phyloP scores from a whole-genome alignment of 208 protist species.

The Leishmania major region DNA sequence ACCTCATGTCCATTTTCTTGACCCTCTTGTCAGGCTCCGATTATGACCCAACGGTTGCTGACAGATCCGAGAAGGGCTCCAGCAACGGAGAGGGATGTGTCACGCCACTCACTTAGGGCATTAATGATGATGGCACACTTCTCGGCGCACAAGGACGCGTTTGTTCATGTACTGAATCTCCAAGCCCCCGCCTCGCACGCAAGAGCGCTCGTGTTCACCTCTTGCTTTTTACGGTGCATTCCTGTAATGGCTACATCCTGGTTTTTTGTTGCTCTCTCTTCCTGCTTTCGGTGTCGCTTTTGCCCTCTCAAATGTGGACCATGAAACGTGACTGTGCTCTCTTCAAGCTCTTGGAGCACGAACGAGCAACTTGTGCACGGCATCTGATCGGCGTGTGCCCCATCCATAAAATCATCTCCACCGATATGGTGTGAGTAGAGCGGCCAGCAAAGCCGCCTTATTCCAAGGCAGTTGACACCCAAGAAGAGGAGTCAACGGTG shows the following conservation, averaged over 20 bases:
- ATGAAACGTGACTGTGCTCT: neutral
- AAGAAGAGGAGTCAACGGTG: neutral
- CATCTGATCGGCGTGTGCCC: neutral
- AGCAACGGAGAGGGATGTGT: neutral
- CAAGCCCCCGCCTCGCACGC: neutral
- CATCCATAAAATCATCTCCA: neutral
- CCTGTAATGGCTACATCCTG: neutral
- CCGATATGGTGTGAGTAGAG: neutral
- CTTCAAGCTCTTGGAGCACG: neutral
- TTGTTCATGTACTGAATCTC: neutral
- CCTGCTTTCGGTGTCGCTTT: neutral
- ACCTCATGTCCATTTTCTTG: slow-evolving; percentile 45
- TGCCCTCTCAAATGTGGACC: neutral
- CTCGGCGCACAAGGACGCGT: neutral
- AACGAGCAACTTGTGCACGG: neutral
- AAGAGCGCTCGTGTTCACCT: neutral
- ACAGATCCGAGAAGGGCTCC: slow-evolving; percentile 21
- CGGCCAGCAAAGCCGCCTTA: neutral
- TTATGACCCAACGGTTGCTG: slow-evolving; percentile 11
- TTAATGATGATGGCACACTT: neutral
- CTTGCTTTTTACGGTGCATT: neutral
- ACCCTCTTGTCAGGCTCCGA: slow-evolving; percentile 26
- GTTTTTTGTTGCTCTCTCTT: neutral
- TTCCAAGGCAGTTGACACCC: neutral
- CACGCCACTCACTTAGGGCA: neutral